Evolutionary conservation across 345 rosid species (phyloP).

Genomic region (Sisymbrium irio): DNA sequence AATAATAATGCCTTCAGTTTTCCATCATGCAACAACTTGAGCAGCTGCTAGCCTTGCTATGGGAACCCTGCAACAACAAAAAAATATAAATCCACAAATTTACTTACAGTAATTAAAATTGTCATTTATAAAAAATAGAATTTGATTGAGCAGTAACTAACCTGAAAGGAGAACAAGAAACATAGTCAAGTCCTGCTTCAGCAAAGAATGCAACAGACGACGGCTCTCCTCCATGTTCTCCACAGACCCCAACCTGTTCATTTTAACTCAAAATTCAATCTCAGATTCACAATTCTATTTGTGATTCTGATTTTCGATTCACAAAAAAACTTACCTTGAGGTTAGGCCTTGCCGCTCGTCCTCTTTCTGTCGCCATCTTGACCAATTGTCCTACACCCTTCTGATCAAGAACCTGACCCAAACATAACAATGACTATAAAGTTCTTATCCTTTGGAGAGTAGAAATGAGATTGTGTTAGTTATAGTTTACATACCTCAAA

Average conservation of each 20-base stretch:
- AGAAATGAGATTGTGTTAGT: no score
- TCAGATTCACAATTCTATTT: not conserved
- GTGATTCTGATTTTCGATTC: not conserved
- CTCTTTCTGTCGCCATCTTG: constrained; percentile 80
- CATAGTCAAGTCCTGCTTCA: constrained; percentile 87
- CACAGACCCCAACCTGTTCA: constrained; percentile 80
- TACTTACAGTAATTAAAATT: not conserved
- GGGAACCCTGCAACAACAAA: constrained; percentile 54
- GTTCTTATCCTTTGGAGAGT: not conserved
- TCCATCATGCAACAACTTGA: constrained; percentile 55
- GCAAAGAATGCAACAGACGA: constrained; percentile 87
- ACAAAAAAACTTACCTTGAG: constrained; percentile 55
- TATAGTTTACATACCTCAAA: no score
- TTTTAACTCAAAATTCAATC: not conserved
- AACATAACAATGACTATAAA: not conserved
- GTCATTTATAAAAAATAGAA: not conserved
- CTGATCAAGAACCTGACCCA: constrained; percentile 80
- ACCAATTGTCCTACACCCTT: constrained; percentile 85
- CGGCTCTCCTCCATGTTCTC: constrained; percentile 98
- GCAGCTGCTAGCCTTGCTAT: constrained; percentile 97
- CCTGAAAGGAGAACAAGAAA: constrained; percentile 99
- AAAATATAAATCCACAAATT: not conserved
- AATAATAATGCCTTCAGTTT: not conserved
- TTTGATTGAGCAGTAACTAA: not conserved
- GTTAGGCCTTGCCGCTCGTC: constrained; percentile 75